phyloP scores from a whole-genome alignment of 1,139 yeast species.

The Kodamaea anthophila region DNA sequence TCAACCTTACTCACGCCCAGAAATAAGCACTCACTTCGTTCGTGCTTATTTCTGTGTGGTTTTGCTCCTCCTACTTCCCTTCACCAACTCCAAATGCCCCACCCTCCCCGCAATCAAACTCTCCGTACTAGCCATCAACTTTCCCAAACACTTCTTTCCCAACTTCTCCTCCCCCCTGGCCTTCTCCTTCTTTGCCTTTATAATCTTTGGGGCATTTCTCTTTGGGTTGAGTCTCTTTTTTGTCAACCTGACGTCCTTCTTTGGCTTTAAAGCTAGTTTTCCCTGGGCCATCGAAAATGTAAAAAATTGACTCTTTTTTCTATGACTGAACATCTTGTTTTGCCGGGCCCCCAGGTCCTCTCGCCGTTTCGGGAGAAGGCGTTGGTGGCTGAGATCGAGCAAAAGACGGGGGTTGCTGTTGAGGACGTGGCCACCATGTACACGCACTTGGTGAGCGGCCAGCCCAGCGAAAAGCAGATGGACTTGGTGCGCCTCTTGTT shows the following conservation, averaged over 20 bases:
- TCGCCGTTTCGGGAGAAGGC: slow-evolving; percentile 79
- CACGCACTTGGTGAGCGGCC: slow-evolving; percentile 73
- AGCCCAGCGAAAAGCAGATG: slow-evolving; percentile 25
- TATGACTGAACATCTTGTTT: slow-evolving; percentile 38
- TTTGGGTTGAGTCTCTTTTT: slow-evolving; percentile 56
- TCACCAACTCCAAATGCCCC: slow-evolving; percentile 89
- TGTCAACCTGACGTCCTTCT: slow-evolving; percentile 40
- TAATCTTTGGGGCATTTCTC: slow-evolving; percentile 62
- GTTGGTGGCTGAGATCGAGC: slow-evolving; percentile 67
- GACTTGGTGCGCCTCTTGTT: slow-evolving; percentile 57
- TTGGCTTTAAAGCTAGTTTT: slow-evolving; percentile 39
- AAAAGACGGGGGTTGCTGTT: slow-evolving; percentile 55
- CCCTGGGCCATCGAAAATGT: slow-evolving; percentile 50
- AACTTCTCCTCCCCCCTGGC: slow-evolving; percentile 43
- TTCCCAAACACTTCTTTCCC: slow-evolving; percentile 60
- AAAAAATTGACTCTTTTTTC: too few species aligned
- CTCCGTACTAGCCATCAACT: slow-evolving; percentile 71
- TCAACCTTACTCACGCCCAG: too few species aligned
- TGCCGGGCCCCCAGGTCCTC: slow-evolving; percentile 89
- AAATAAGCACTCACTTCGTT: slow-evolving; percentile 14
- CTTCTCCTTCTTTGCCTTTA: slow-evolving; percentile 60
- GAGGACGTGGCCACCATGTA: slow-evolving; percentile 66
- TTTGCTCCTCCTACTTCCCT: slow-evolving; percentile 92
- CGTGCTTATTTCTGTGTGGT: too few species aligned
- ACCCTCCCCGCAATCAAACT: slow-evolving; percentile 81